These are phyloP conservation scores for Colletotrichum coccodes DNA, from an alignment of 2,329 filamentous ascomycete species.

Conservation along the genomic window DNA sequence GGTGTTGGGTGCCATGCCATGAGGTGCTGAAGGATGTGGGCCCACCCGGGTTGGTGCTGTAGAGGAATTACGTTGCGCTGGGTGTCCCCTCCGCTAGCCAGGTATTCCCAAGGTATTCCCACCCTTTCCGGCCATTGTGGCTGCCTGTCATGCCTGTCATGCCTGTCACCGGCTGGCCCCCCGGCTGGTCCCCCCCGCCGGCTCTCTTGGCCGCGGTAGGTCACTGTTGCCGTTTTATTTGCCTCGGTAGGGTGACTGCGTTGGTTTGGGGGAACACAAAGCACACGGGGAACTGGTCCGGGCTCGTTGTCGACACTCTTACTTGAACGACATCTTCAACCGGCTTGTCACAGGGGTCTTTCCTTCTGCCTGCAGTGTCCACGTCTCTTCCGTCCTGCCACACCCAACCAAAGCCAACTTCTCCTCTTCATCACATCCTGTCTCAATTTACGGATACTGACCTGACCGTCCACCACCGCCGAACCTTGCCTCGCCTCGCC, in stretches of 20 bases:
- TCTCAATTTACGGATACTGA: not conserved
- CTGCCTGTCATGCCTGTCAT: not conserved
- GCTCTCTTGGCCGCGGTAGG: not conserved
- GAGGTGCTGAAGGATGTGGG: constrained; percentile 29
- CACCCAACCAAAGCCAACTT: not conserved
- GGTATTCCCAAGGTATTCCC: constrained; percentile 5
- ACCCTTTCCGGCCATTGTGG: not conserved
- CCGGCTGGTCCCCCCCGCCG: not conserved
- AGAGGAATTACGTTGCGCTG: constrained; percentile 16
- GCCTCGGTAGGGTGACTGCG: constrained; percentile 6
- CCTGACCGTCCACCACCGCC: not conserved
- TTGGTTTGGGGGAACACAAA: constrained; percentile 12
- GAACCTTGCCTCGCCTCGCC: not conserved
- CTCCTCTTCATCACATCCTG: constrained; percentile 11
- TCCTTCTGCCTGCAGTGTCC: not conserved
- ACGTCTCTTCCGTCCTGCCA: not conserved
- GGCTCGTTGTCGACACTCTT: constrained; percentile 20
- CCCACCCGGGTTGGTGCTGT: constrained; percentile 5
- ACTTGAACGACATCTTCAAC: constrained; percentile 33
- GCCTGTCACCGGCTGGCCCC: not conserved
- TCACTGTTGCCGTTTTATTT: constrained; percentile 11
- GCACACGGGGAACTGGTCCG: constrained; percentile 28
- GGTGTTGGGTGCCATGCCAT: constrained; percentile 7
- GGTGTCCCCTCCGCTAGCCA: constrained; percentile 1
- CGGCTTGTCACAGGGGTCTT: constrained; percentile 17